Base-by-base conservation (phyloP, 768 basidiomycete species). In the Strobilomyces confusus region DNA sequence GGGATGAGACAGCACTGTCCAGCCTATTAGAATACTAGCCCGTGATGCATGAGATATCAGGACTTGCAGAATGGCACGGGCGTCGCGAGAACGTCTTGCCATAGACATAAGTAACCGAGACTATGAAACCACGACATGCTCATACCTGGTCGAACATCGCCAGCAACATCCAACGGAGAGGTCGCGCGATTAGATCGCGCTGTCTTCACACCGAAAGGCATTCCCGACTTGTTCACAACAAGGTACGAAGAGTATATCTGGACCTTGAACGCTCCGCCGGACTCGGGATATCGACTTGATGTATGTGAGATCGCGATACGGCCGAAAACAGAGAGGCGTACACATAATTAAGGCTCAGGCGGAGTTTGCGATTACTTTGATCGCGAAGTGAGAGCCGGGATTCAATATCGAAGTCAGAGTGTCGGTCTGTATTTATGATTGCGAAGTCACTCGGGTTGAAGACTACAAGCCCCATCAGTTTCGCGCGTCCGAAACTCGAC, bases 391-490 rank as follows among this genome's bases (percentile, higher is more conserved):
- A 79, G 44, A 98, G 70, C 33, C 74, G 79, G 48, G 77, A 80
- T 69, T 95, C 97, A 50, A 83, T 77, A 55, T 87, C 89, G 58
- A 93, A 92, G 70, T 94, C 94, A 4, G 93, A 89, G 50, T 91
- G 83, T 26, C 84, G 86, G 65, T 97, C 93, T 15, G 91, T 92
- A 64, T 93, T 98, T 72, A 99, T 95, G 70, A 99, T 98, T 3
- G 93, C 88, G 61, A 97, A 99, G 54, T 98, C 95, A 66, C 94
- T 95, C 15, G 92, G 87, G 63, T 88, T 89, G 75, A 94, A 92
- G 14, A 83, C 93, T 95, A 60, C 5, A 49, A 26, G 38, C 29
- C 30, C 23, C 8, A 23, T 64, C 40, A 54, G 52, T 32, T 20
- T 7, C 12, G 23, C 19, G 22, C 51, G 32, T 29, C 19, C 48